These are phyloP conservation scores for Melocanna baccifera DNA, from an alignment of 176 grass and related monocot genomes.

Conservation along the genomic window DNA sequence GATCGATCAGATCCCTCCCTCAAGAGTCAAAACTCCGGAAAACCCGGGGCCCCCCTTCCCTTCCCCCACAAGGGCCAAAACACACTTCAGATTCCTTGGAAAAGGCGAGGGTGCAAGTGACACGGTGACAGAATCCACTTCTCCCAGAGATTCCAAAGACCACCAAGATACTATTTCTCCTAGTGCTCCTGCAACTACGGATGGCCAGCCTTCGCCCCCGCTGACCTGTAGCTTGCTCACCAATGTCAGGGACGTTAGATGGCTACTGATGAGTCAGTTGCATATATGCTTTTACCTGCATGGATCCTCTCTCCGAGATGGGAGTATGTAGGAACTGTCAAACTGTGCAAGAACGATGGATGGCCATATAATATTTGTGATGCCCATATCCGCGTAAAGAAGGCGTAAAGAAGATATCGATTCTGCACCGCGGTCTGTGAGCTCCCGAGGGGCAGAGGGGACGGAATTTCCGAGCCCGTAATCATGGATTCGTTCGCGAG, in stretches of 20 bases:
- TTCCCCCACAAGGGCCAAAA: not conserved
- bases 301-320: not conserved
- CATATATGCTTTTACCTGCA: not conserved
- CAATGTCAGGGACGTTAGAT: not conserved
- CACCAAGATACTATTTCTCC: constrained; percentile 35
- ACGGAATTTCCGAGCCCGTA: not conserved
- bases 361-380: not conserved
- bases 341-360: not conserved
- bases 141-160: constrained; percentile 43
- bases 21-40: constrained; percentile 37
- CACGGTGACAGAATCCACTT: constrained; percentile 48
- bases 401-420: constrained; percentile 5
- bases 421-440: constrained; percentile 12
- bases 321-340: not conserved
- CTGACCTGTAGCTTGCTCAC: constrained; percentile 4
- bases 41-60: not conserved
- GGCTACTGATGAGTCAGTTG: constrained; percentile 10
- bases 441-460: not conserved
- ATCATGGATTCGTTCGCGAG: constrained; percentile 13
- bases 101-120: not conserved
- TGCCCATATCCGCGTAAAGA: constrained; percentile 4
- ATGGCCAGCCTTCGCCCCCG: constrained; percentile 16
- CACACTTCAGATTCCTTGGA: constrained; percentile 28
- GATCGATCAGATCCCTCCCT: constrained; percentile 11
- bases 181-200: constrained; percentile 59